Evolutionary conservation across 306 rosid species (phyloP), one percentile per base, ranked within the genome.

Genomic region (Urtica urens): DNA sequence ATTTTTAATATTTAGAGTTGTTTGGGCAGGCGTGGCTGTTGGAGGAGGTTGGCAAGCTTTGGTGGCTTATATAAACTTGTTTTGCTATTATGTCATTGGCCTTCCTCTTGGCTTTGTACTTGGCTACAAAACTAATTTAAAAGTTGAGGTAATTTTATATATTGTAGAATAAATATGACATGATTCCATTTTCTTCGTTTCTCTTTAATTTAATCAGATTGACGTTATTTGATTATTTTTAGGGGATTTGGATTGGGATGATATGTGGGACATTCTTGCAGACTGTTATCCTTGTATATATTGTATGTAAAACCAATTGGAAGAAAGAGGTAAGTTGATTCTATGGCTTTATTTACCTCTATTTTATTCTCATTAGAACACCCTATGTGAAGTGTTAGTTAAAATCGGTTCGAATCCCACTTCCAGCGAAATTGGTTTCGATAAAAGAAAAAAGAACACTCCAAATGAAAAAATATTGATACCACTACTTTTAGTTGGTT

Each of bases 11-110:
- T 28, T 4, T 28, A 4, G 4, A 2, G 13, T 1, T 47, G 3
- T 44, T 48, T n/a, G 55, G 67, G 38, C 74, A 87, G 96, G 96
- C 46, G 94, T 87, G 54, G 96, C 96, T 34, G 81, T 87, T 24
- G 96, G 96, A 75, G 96, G 96, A 69, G 94, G 96, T 4, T 87
- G 96, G 96, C 96, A 87, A 57, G 93, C 78, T 41, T 63, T 87
- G 58, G 96, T 87, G 46, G 96, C 96, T 62, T 87, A 80, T 48
- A 80, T 87, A 53, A 87, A 87, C 66, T 58, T 87, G 55, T 75
- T 87, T 63, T 78, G 93, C 59, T 87, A 87, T 70, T 87, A 87
- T 31, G 0, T 80, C 23, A 19, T 87, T 26, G 96, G 96, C 23
- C 88, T 87, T 23, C 96, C 96, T 39, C 67, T 87, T 57, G 96